Evolutionary conservation across 257 asterid genomes (phyloP).

Genomic region (Scutellaria barbata): DNA sequence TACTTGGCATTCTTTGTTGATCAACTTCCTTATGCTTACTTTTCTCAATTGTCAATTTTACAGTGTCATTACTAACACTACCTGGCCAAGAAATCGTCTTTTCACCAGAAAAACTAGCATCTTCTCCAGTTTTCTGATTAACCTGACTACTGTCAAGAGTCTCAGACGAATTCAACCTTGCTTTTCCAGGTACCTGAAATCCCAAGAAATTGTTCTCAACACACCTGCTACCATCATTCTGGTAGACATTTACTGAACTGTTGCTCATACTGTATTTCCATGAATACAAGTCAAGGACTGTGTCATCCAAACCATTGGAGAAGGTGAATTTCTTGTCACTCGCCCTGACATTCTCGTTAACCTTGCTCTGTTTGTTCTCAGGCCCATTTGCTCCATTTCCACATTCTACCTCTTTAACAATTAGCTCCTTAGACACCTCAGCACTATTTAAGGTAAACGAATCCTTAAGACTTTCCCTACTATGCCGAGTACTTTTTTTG

Average conservation of each 20-base stretch:
- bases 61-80: constrained; percentile 50
- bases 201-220: constrained; percentile 50
- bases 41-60: constrained; percentile 50
- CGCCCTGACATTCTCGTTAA: constrained; percentile 51
- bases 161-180: constrained; percentile 49
- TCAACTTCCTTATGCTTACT: constrained; percentile 60
- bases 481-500: constrained; percentile 37
- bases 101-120: constrained; percentile 51
- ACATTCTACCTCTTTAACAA: constrained; percentile 87
- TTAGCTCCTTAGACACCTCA: constrained; percentile 74
- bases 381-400: constrained; percentile 63
- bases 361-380: constrained; percentile 56
- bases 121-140: constrained; percentile 50
- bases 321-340: constrained; percentile 64
- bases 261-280: constrained; percentile 57
- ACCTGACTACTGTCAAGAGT: constrained; percentile 47
- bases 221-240: constrained; percentile 48
- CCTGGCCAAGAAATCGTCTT: constrained; percentile 63
- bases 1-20: constrained; percentile 46
- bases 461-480: constrained; percentile 48
- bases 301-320: constrained; percentile 64
- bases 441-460: constrained; percentile 40
- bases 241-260: constrained; percentile 51
- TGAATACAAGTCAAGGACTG: constrained; percentile 66
- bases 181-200: constrained; percentile 60